A percentile compares a stretch with the other conserved stretches of the same genome.
Evolutionary conservation across 345 rosid species (phyloP).

Genomic region (Sonneratia alba): DNA sequence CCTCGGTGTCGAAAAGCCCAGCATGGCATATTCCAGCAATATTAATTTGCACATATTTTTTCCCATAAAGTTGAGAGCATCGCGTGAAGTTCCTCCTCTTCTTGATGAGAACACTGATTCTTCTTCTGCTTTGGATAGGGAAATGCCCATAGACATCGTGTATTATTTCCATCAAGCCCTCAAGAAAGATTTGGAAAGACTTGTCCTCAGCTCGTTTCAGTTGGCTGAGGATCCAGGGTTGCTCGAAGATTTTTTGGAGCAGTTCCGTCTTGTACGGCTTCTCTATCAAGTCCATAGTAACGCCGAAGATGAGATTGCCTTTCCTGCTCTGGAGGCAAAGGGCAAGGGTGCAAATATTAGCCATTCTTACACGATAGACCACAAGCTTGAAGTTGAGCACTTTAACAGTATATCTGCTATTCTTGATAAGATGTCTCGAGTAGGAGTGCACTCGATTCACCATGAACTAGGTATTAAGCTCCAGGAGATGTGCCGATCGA

Average conservation of each 20-base stretch:
- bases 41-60: slow-evolving; percentile 29
- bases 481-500: slow-evolving; percentile 45
- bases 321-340: slow-evolving; percentile 75
- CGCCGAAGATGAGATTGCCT: slow-evolving; percentile 75
- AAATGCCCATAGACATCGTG: slow-evolving; percentile 57
- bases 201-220: slow-evolving; percentile 46
- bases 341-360: slow-evolving; percentile 50
- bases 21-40: slow-evolving; percentile 35
- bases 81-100: slow-evolving; percentile 17
- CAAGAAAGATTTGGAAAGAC: slow-evolving; percentile 60
- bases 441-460: slow-evolving; percentile 26
- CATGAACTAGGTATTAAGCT: slow-evolving; percentile 46
- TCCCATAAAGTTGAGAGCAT: slow-evolving; percentile 21
- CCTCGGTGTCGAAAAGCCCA: slow-evolving; percentile 15
- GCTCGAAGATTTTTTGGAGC: slow-evolving; percentile 45
- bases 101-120: slow-evolving; percentile 24
- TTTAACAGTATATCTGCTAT: slow-evolving; percentile 45
- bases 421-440: slow-evolving; percentile 48
- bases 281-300: slow-evolving; percentile 54
- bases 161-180: slow-evolving; percentile 81
- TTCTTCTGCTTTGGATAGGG: slow-evolving; percentile 20
- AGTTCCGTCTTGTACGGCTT: slow-evolving; percentile 42
- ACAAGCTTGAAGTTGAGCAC: slow-evolving; percentile 42
- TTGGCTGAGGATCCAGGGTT: slow-evolving; percentile 36
- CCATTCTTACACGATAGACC: slow-evolving; percentile 59